A percentile compares a stretch with the other conserved stretches of the same genome.
These are phyloP conservation scores for Oxyria digyna DNA, from an alignment of 148 eudicot species.

Conservation along the genomic window DNA sequence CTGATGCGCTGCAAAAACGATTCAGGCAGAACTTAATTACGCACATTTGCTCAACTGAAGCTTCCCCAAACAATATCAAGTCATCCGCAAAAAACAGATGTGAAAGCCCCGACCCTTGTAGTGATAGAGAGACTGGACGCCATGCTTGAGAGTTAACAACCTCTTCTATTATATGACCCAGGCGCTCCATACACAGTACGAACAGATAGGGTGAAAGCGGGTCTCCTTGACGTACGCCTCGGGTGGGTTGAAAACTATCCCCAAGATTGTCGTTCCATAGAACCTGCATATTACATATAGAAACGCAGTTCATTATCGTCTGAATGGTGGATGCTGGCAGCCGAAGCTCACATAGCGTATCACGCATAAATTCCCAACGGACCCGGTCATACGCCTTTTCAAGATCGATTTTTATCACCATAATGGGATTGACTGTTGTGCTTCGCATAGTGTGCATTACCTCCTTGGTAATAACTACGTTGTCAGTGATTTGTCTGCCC, in stretches of 20 bases:
- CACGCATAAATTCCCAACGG: background rate
- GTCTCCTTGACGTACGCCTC: background rate
- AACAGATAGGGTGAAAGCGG: background rate
- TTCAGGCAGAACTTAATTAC: background rate
- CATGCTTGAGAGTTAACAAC: background rate
- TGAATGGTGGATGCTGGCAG: background rate
- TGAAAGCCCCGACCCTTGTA: background rate
- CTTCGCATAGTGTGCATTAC: too few species aligned
- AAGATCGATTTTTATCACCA: background rate
- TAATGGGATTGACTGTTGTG: too few species aligned
- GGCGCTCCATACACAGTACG: background rate
- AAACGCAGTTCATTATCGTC: background rate
- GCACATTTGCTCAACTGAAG: background rate
- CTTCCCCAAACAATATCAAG: background rate
- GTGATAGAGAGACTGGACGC: background rate
- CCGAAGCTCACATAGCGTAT: background rate
- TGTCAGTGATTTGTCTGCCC: too few species aligned
- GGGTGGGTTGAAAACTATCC: background rate
- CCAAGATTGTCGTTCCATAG: background rate
- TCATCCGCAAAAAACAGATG: background rate
- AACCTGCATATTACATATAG: background rate
- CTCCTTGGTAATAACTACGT: too few species aligned
- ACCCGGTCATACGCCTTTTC: background rate
- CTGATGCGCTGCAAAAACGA: background rate
- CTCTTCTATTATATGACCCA: background rate